These are phyloP conservation scores for Alnus rubra DNA, from an alignment of 306 rosid species.

Conservation along the genomic window DNA sequence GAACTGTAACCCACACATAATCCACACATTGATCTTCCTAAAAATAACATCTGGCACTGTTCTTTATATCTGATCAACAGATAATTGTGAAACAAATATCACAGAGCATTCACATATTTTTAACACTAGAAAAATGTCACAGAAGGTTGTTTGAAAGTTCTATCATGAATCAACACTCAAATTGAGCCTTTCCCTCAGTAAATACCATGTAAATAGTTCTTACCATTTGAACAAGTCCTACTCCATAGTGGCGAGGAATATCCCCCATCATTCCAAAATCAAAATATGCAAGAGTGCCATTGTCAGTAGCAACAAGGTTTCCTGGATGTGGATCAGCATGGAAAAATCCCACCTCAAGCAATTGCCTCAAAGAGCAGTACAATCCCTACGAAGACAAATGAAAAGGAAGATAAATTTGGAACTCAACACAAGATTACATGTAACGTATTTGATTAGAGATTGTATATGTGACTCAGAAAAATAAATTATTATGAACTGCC, in stretches of 20 bases:
- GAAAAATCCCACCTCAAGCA: slow-evolving; percentile 91
- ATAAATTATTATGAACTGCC: slow-evolving; percentile 6
- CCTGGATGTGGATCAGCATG: slow-evolving; percentile 99
- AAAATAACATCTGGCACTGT: neutral
- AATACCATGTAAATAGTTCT: slow-evolving; percentile 33
- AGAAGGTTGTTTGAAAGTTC: slow-evolving; percentile 13
- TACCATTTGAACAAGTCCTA: slow-evolving; percentile 90
- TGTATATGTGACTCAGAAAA: neutral
- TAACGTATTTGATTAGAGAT: neutral
- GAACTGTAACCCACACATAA: neutral
- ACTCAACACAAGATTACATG: slow-evolving; percentile 2
- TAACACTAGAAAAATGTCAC: neutral
- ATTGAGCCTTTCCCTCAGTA: neutral
- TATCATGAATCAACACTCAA: slow-evolving; percentile 14
- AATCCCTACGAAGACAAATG: slow-evolving; percentile 64
- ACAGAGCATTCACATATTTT: neutral
- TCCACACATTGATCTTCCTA: neutral
- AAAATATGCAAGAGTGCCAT: slow-evolving; percentile 86
- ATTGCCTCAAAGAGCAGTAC: slow-evolving; percentile 87
- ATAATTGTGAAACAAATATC: neutral
- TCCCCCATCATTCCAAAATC: slow-evolving; percentile 99
- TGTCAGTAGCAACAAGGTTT: slow-evolving; percentile 78
- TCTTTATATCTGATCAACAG: neutral
- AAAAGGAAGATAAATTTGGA: slow-evolving; percentile 10
- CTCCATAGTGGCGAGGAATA: slow-evolving; percentile 90